phyloP scores from a whole-genome alignment of 345 rosid genomes.

The Carallia pectinifolia region DNA sequence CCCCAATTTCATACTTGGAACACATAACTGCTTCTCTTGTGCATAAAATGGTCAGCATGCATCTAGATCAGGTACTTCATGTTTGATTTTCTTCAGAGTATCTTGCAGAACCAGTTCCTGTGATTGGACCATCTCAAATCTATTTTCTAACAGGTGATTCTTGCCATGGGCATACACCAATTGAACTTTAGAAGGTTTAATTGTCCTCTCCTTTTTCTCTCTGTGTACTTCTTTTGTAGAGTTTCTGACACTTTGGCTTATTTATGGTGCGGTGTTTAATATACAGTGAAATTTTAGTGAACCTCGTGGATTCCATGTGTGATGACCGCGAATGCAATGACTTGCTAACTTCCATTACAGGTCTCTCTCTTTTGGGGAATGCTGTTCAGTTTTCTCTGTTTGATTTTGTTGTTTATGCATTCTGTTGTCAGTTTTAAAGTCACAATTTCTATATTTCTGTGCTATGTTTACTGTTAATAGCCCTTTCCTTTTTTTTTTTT shows the following conservation, averaged over 20 bases:
- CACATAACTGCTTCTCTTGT: slow-evolving; percentile 84
- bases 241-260: not conserved
- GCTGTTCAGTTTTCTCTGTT: not conserved
- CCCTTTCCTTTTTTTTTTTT: too few relatives aligned
- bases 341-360: slow-evolving; percentile 78
- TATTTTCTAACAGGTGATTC: slow-evolving; percentile 49
- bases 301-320: slow-evolving; percentile 72
- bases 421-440: too few relatives aligned
- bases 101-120: slow-evolving; percentile 12
- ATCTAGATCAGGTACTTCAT: slow-evolving; percentile 79
- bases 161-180: slow-evolving; percentile 82
- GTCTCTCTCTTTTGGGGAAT: slow-evolving; percentile 26
- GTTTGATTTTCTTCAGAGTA: slow-evolving; percentile 14
- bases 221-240: not conserved
- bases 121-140: slow-evolving; percentile 10
- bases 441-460: too few relatives aligned
- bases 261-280: slow-evolving; percentile 9
- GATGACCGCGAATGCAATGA: slow-evolving; percentile 67
- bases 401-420: too few relatives aligned
- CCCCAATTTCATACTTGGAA: slow-evolving; percentile 85
- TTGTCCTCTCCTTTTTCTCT: slow-evolving; percentile 1
- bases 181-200: slow-evolving; percentile 83
- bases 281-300: slow-evolving; percentile 55
- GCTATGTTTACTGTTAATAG: too few relatives aligned
- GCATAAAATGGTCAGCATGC: slow-evolving; percentile 75